phyloP scores from a whole-genome alignment of 768 basidiomycete genomes.

The Neoboletus magnificus region DNA sequence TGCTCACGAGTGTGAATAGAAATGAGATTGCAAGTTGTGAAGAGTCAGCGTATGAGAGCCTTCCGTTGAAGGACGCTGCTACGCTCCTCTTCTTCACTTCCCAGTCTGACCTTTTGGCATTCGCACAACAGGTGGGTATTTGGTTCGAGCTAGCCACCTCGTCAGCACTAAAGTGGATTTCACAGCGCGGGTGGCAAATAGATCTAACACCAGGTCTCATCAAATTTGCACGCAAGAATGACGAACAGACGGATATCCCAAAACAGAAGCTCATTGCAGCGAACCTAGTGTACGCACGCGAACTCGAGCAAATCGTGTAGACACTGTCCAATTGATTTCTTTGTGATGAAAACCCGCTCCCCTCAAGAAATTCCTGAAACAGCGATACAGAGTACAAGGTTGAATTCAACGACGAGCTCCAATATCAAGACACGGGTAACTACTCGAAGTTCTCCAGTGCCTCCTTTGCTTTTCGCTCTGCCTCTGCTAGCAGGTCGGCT shows the following conservation, averaged over 20 bases:
- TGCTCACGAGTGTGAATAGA: constrained; percentile 38
- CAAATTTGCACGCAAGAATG: constrained; percentile 75
- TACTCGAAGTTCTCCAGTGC: constrained; percentile 70
- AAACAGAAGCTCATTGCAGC: constrained; percentile 80
- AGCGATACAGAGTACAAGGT: constrained; percentile 1
- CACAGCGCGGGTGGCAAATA: constrained; percentile 81
- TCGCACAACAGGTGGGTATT: constrained; percentile 69
- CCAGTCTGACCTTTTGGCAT: constrained; percentile 76
- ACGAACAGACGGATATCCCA: constrained; percentile 82
- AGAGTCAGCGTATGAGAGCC: constrained; percentile 87
- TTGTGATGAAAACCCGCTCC: neutral
- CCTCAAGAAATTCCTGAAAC: neutral
- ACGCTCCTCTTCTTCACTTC: constrained; percentile 89
- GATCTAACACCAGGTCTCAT: constrained; percentile 67
- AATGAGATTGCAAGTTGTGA: constrained; percentile 98
- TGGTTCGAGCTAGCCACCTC: neutral
- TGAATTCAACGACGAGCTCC: constrained; percentile 13
- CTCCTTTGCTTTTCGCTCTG: constrained; percentile 83
- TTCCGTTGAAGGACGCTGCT: constrained; percentile 87
- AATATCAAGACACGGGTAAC: constrained; percentile 17
- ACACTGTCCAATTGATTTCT: constrained; percentile 2
- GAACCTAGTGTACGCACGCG: constrained; percentile 76
- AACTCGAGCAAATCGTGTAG: constrained; percentile 89
- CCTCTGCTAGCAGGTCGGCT: constrained; percentile 77
- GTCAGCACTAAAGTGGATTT: neutral